Conservation (phyloP, 1,284 basidiomycete species). For the Cryptococcus sp. region DNA sequence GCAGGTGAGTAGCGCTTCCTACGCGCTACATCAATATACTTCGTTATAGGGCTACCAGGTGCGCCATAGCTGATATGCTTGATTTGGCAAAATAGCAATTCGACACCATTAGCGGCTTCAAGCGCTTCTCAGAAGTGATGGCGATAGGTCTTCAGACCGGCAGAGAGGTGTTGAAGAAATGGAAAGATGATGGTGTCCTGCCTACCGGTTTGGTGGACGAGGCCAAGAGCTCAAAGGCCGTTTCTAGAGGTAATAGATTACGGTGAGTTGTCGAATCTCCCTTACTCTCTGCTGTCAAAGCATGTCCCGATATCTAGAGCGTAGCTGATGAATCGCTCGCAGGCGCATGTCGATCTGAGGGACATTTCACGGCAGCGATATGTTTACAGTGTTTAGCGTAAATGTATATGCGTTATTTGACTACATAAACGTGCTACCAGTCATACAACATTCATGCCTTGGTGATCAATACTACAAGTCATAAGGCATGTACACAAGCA, state of each 20-base stretch:
- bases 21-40: neutral
- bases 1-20: constrained; percentile 62
- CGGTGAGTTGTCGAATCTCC: constrained; percentile 23
- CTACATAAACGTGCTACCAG: too few species aligned
- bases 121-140: constrained; percentile 60
- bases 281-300: neutral
- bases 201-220: constrained; percentile 66
- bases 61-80: neutral
- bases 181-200: constrained; percentile 77
- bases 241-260: constrained; percentile 40
- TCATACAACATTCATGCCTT: too few species aligned
- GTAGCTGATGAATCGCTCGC: neutral
- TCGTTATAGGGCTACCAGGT: neutral
- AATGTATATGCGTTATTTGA: constrained; percentile 3
- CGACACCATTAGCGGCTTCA: constrained; percentile 53
- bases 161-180: constrained; percentile 69
- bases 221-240: constrained; percentile 32
- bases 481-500: too few species aligned
- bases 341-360: constrained; percentile 17
- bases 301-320: neutral
- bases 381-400: neutral
- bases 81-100: too few species aligned
- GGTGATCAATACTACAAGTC: too few species aligned
- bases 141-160: constrained; percentile 79
- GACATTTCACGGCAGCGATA: neutral